Percentiles rank a stretch among this genome's conserved stretches.
phyloP scores from a whole-genome alignment of 305 asterid genomes.

The Fraxinus dipetala region DNA sequence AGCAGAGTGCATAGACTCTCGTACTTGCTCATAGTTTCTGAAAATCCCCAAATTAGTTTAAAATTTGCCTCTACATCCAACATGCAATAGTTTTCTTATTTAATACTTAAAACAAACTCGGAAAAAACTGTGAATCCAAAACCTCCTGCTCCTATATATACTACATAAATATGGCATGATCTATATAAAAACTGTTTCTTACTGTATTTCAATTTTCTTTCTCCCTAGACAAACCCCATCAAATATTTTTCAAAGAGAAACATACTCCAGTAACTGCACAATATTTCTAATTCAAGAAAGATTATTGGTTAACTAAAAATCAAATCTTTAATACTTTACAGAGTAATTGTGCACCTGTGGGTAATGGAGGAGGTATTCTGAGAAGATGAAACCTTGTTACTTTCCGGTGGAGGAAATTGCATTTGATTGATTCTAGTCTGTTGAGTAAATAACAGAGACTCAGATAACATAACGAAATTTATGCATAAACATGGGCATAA shows the following conservation, averaged over 20 bases:
- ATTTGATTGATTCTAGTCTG: slow-evolving; percentile 59
- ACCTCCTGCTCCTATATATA: neutral
- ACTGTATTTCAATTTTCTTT: neutral
- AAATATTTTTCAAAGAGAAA: neutral
- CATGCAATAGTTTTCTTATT: neutral
- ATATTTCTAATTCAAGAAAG: neutral
- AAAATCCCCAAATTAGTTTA: slow-evolving; percentile 4
- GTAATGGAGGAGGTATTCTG: slow-evolving; percentile 41
- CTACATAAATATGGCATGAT: neutral
- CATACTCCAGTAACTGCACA: neutral
- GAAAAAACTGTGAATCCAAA: neutral
- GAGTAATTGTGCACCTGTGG: slow-evolving; percentile 38
- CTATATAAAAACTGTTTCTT: neutral
- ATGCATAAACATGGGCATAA: neutral
- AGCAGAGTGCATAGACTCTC: slow-evolving; percentile 65
- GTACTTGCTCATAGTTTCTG: slow-evolving; percentile 63
- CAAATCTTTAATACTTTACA: neutral
- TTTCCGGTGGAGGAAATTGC: slow-evolving; percentile 50
- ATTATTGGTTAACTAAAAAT: neutral
- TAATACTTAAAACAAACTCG: neutral
- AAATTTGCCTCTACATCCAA: slow-evolving; percentile 4
- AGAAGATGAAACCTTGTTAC: slow-evolving; percentile 32
- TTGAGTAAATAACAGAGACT: neutral
- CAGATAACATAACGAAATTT: neutral
- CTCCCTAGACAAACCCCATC: neutral